Base-by-base conservation (phyloP, 2,329 filamentous ascomycete species). In the Erysiphe neolycopersici region DNA sequence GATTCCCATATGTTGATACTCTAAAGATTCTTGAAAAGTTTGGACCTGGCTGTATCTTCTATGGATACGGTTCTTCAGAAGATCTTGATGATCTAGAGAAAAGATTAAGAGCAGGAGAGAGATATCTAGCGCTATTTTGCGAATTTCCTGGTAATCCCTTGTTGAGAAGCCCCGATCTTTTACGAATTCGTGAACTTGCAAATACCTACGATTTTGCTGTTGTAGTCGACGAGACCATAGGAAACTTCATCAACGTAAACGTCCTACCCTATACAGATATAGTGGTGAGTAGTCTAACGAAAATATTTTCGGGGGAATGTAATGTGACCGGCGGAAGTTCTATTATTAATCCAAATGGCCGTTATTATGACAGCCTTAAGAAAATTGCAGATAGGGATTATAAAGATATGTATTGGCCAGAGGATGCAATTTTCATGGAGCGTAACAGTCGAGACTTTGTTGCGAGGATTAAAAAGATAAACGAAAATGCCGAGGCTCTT, bases 1-100 rank as follows among this genome's bases (percentile, higher is more conserved):
- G 89, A n/a, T 98, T 98, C 52, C 84, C 89, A 0, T 98, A 98
- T 53, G 82, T 94, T 43, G 89, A 98, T 59, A 94, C 89, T 0
- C 68, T 95, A 44, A 98, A 98, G 58, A 82, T 94, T 42, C 64
- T 95, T 5, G 67, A 95, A 57, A 98, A 95, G 58, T 95, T 91
- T 58, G 89, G 87, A 0, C 79, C 84, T 0, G 87, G 87, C 0
- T 85, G 78, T 47, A 58, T 78, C 2, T 95, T 95, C 57, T 94
- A 92, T 59, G 87, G 87, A 3, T 71, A 78, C 52, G 82, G 79
- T 0, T 80, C 78, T 2, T 62, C 72, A 2, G 68, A 70, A 41
- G 85, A 95, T 46, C 62, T 98, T 0, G 80, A 94, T 54, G 77
- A 92, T 47, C 66, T 98, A 0, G 83, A 95, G 59, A 57, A 55